A percentile compares a stretch with the other conserved stretches of the same genome.
These are phyloP conservation scores for Pneumocystis sp. DNA, from an alignment of 1,139 yeast species.

Conservation along the genomic window DNA sequence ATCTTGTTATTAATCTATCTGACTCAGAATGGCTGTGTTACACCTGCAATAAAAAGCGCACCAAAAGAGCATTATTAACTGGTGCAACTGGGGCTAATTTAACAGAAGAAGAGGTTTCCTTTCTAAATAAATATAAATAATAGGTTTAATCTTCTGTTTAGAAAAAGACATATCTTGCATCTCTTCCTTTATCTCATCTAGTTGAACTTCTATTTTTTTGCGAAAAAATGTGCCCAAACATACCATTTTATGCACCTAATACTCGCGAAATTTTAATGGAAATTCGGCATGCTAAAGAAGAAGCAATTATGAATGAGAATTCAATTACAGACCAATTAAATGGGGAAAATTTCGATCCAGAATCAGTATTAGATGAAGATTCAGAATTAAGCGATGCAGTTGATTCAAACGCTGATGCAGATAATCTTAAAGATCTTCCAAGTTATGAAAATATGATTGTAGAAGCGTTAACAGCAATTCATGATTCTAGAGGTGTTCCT, in stretches of 20 bases:
- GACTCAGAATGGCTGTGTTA: slow-evolving; percentile 33
- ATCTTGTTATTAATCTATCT: slow-evolving; percentile 30
- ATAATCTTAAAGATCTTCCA: slow-evolving; percentile 1
- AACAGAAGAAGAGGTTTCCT: slow-evolving; percentile 22
- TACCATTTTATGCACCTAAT: slow-evolving; percentile 16
- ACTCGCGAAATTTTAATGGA: slow-evolving; percentile 9
- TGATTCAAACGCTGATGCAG: slow-evolving; percentile 1
- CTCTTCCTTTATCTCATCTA: slow-evolving; percentile 29
- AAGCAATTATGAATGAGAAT: slow-evolving; percentile 3
- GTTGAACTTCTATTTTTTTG: slow-evolving; percentile 25
- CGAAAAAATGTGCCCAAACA: slow-evolving; percentile 14
- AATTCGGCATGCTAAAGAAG: slow-evolving; percentile 8
- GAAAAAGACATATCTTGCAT: slow-evolving; percentile 28
- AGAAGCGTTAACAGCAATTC: neutral
- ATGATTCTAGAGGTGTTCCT: neutral
- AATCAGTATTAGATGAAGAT: neutral
- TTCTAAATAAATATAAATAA: slow-evolving; percentile 1
- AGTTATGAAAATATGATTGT: slow-evolving; percentile 2
- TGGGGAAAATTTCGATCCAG: neutral
- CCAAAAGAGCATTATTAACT: slow-evolving; percentile 27
- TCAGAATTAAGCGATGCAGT: neutral
- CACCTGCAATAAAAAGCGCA: slow-evolving; percentile 26
- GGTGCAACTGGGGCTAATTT: slow-evolving; percentile 27
- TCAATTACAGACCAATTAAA: neutral
- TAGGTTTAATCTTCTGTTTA: slow-evolving; percentile 1